Conservation (phyloP, 1,284 basidiomycete genomes). For the Termitomyces sp. region DNA sequence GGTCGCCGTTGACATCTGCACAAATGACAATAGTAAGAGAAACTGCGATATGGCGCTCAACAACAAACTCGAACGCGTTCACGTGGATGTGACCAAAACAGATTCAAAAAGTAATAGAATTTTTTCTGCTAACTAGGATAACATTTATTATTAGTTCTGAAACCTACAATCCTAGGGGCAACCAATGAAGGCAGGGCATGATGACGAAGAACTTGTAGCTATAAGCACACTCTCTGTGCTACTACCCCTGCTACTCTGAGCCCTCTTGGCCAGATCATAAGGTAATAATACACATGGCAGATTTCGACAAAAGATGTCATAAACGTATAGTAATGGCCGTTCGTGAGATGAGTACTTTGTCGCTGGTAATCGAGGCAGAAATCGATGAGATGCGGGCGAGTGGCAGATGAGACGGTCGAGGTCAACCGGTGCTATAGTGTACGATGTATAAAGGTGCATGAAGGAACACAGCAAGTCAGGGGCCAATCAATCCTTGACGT, state of each 20-base stretch:
- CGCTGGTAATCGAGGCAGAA: conserved; percentile 19
- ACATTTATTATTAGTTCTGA: conserved; percentile 9
- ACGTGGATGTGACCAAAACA: conserved; percentile 11
- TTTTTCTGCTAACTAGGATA: neutral
- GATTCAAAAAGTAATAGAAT: neutral
- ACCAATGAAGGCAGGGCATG: conserved; percentile 1
- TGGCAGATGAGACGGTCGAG: conserved; percentile 13
- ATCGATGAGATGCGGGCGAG: conserved; percentile 19
- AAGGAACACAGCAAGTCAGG: conserved; percentile 2
- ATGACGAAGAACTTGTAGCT: conserved; percentile 11
- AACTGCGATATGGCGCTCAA: neutral
- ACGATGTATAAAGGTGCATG: conserved; percentile 16
- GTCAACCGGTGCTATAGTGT: conserved; percentile 15
- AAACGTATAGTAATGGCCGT: conserved; percentile 25
- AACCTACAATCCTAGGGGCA: conserved; percentile 11
- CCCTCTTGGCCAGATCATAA: conserved; percentile 17
- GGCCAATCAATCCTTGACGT: conserved; percentile 11
- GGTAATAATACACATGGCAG: conserved; percentile 29
- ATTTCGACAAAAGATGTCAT: conserved; percentile 29
- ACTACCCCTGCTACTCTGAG: conserved; percentile 13
- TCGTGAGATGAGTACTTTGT: conserved; percentile 19
- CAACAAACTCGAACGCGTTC: conserved; percentile 7
- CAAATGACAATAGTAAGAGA: neutral
- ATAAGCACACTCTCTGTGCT: conserved; percentile 8
- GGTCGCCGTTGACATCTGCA: conserved; percentile 15